A percentile compares a stretch with the other conserved stretches of the same genome.
Evolutionary conservation across 345 rosid genomes (phyloP).

Genomic region (Ceriops decandra): DNA sequence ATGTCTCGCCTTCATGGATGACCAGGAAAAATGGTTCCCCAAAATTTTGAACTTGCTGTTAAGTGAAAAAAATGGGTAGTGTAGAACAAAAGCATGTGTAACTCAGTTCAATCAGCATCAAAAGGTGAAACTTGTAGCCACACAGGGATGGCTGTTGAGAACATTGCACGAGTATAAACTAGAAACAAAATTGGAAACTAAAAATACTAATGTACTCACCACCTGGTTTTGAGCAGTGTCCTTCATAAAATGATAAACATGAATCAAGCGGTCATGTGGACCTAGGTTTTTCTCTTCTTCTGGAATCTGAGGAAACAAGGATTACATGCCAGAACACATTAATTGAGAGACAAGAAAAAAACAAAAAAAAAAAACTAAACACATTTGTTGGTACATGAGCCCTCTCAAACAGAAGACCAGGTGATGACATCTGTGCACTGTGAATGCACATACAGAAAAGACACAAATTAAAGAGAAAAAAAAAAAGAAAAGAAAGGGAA

Average conservation of each 20-base stretch:
- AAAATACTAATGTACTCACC: slow-evolving; percentile 20
- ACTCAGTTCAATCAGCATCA: not conserved
- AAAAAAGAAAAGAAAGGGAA: not conserved
- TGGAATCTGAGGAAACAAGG: slow-evolving; percentile 52
- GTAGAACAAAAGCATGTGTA: not conserved
- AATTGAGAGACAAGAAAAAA: not conserved
- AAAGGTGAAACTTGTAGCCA: not conserved
- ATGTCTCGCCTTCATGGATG: slow-evolving; percentile 82
- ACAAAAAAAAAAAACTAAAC: not conserved
- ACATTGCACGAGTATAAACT: not conserved
- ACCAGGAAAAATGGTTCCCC: slow-evolving; percentile 97
- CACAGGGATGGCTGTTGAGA: not conserved
- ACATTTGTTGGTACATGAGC: too few relatives aligned
- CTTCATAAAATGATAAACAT: slow-evolving; percentile 87
- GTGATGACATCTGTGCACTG: not conserved
- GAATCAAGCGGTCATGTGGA: slow-evolving; percentile 82
- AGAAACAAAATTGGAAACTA: not conserved
- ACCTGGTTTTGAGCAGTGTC: slow-evolving; percentile 80
- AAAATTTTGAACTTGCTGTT: slow-evolving; percentile 85
- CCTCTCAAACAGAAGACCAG: too few relatives aligned
- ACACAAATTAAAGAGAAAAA: not conserved
- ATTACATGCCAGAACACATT: not conserved
- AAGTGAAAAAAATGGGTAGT: not conserved
- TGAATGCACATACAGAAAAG: not conserved
- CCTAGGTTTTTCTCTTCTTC: slow-evolving; percentile 96